Conservation (phyloP, 331 rosid species). For the Quercus lobata region DNA sequence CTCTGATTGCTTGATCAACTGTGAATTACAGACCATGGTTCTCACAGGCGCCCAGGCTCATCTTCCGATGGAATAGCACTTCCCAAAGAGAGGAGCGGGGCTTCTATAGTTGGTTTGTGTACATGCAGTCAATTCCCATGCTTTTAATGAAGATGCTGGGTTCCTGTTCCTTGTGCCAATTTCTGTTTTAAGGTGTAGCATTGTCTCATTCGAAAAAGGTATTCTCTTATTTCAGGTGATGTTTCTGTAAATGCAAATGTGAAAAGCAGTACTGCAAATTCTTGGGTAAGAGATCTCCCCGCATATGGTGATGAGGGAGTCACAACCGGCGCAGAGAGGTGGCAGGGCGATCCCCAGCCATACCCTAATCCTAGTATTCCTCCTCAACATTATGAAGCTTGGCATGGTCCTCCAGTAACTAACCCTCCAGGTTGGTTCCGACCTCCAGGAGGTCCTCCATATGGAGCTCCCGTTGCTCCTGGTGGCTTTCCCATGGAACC, state of each 20-base stretch:
- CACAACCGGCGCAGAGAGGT: constrained; percentile 55
- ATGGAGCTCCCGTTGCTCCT: constrained; percentile 61
- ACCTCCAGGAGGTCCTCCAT: constrained; percentile 76
- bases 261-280: constrained; percentile 35
- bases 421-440: constrained; percentile 83
- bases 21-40: constrained; percentile 38
- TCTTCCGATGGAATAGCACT: constrained; percentile 44
- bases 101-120: constrained; percentile 47
- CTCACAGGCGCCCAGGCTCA: constrained; percentile 51
- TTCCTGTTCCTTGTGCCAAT: not conserved
- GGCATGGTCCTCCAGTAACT: constrained; percentile 70
- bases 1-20: constrained; percentile 17
- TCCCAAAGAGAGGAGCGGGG: constrained; percentile 39
- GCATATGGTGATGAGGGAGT: constrained; percentile 51
- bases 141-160: constrained; percentile 4
- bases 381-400: constrained; percentile 71
- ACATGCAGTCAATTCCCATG: not conserved
- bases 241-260: constrained; percentile 32
- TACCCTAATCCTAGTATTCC: constrained; percentile 58
- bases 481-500: constrained; percentile 81
- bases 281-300: constrained; percentile 62
- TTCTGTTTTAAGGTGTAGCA: constrained; percentile 1
- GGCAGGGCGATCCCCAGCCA: constrained; percentile 76
- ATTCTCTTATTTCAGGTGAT: constrained; percentile 45
- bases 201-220: not conserved